A percentile compares a stretch with the other conserved stretches of the same genome.
These are phyloP conservation scores for Paralagenidium karlingii DNA, from an alignment of 352 stramenopile genomes.

Conservation along the genomic window DNA sequence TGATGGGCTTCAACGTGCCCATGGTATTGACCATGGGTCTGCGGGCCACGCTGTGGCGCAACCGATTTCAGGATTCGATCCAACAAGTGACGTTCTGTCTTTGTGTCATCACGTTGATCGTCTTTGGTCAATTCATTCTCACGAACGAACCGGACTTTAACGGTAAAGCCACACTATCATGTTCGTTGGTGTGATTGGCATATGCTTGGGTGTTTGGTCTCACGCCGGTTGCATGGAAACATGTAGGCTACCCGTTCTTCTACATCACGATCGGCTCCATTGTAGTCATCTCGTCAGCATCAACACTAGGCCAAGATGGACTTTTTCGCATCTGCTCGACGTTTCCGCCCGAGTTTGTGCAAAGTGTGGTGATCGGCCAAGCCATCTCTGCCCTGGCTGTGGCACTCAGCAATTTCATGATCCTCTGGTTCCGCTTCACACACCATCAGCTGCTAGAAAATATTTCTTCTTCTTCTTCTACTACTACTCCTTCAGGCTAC, in stretches of 20 bases:
- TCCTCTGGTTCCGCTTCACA: conserved; percentile 26
- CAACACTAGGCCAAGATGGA: conserved; percentile 70
- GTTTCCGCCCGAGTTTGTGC: conserved; percentile 64
- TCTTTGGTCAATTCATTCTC: conserved; percentile 57
- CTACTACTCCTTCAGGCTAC: conserved; percentile 2
- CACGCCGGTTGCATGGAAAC: conserved; percentile 1
- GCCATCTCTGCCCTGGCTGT: conserved; percentile 60
- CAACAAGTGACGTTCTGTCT: conserved; percentile 53
- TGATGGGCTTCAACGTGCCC: conserved; percentile 71
- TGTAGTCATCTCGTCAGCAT: conserved; percentile 44
- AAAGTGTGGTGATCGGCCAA: conserved; percentile 66
- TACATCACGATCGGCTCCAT: conserved; percentile 64
- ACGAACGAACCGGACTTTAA: conserved; percentile 60
- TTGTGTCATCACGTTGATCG: conserved; percentile 50
- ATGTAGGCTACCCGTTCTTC: conserved; percentile 42
- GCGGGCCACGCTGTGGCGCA: conserved; percentile 38
- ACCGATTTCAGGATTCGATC: conserved; percentile 44
- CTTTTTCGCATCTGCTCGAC: conserved; percentile 60
- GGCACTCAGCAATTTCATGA: conserved; percentile 57
- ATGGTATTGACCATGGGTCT: conserved; percentile 65
- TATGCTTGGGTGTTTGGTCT: conserved; percentile 2
- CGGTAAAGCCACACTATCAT: conserved; percentile 21
- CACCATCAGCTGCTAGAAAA: not conserved
- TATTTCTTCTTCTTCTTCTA: conserved; percentile 4
- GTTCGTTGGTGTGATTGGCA: not conserved